Evolutionary conservation across 2,329 filamentous ascomycete genomes (phyloP), one percentile per base, ranked within the genome.

Genomic region (Cercospora sp.): DNA sequence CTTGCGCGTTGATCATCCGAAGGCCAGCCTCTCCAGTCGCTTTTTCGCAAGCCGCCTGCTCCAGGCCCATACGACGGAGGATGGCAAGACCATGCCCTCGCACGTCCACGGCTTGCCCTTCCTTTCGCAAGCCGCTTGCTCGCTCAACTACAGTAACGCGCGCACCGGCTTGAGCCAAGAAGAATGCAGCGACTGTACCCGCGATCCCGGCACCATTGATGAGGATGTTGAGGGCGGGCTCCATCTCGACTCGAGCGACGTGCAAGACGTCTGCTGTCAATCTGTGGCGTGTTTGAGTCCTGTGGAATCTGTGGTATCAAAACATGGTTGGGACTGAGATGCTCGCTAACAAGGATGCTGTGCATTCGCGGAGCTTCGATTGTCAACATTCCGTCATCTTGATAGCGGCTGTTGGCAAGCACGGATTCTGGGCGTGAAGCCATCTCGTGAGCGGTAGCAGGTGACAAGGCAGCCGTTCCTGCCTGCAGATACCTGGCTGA

Each of bases 101-200:
- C 20, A 78, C 64, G 59, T 78, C 76, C 48, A 78, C 72, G 31
- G 75, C 72, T 61, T 76, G 75, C 3, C 76, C 76, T 30, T 67
- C 68, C 12, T n/a, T 62, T 31, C 40, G 69, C 59, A 30, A 69
- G 33, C 10, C 57, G 9, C 30, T 65, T 8, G 61, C 42, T 33
- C 78, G 75, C 60, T 80, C 79, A 67, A 79, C 73, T 58, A 80
- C 68, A 10, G 79, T 80, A 62, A 80, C 76, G 36, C 71, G 71
- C 33, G 77, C 76, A 12, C 75, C 74, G 33, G 72, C 68, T 72
- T 75, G 75, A 60, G 76, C 69, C n/a, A 80, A 69, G 70, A 76
- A 79, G 74, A 78, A 78, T 13, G 79, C 79, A 40, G 73, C 68
- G 23, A 73, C 74, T 31, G 73, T 77, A 33, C 63, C 69, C 74